Conservation (phyloP, 176 grass and related monocot species). For the Oropetium thomaeum region DNA sequence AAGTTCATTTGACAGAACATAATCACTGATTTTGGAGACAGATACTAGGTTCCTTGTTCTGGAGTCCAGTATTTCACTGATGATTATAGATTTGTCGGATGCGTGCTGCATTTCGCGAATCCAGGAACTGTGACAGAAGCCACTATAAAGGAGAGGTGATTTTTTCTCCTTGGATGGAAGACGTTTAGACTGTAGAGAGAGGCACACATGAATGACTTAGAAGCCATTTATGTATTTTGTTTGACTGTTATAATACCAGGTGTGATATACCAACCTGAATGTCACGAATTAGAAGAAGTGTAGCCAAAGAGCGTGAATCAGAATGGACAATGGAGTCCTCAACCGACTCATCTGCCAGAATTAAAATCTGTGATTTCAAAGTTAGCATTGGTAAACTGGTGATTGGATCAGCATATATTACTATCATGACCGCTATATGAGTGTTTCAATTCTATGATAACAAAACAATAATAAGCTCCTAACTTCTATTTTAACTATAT, state of each 20-base stretch:
- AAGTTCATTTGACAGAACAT: constrained; percentile 91
- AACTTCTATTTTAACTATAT: background rate
- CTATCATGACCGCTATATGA: background rate
- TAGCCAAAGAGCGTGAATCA: constrained; percentile 94
- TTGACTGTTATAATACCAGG: background rate
- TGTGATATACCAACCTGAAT: constrained; percentile 58
- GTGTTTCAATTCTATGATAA: constrained; percentile 4
- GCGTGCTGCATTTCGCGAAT: constrained; percentile 98
- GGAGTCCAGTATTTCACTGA: constrained; percentile 95
- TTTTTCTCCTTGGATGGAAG: constrained; percentile 79
- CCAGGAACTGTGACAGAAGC: constrained; percentile 78
- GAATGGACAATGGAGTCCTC: constrained; percentile 98
- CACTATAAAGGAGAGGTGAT: constrained; percentile 56
- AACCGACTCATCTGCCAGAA: constrained; percentile 96
- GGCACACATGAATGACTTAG: constrained; percentile 20
- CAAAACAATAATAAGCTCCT: background rate
- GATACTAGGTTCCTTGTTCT: constrained; percentile 96
- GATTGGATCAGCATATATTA: background rate
- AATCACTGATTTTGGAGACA: constrained; percentile 95
- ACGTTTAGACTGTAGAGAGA: constrained; percentile 76
- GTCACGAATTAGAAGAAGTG: constrained; percentile 94
- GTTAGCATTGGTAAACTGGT: constrained; percentile 38
- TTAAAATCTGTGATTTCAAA: constrained; percentile 93
- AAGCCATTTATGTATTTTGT: constrained; percentile 11
- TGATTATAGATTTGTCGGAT: constrained; percentile 97